Conservation (phyloP, 768 basidiomycete genomes). For the Suillus hirtellus region DNA sequence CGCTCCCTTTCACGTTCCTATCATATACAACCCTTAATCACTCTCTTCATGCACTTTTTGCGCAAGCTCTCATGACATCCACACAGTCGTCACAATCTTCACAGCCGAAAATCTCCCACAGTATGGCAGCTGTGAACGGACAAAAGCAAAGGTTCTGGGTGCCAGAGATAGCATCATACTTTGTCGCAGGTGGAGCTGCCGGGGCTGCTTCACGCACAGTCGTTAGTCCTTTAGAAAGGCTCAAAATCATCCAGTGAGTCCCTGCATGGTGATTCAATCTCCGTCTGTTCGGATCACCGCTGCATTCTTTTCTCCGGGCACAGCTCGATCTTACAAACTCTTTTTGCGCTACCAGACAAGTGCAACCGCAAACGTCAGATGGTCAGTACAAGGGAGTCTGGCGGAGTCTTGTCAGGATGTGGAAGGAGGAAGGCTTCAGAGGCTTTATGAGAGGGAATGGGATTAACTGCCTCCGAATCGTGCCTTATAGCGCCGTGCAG, state of each 20-base stretch:
- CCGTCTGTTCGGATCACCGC: conserved; percentile 1
- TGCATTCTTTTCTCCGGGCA: conserved; percentile 5
- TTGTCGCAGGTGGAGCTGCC: conserved; percentile 55
- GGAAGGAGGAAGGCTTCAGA: conserved; percentile 88
- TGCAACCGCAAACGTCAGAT: conserved; percentile 68
- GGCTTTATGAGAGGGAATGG: conserved; percentile 95
- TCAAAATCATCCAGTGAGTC: conserved; percentile 95
- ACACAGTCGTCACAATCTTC: conserved; percentile 12
- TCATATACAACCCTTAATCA: conserved; percentile 12
- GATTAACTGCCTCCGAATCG: conserved; percentile 89
- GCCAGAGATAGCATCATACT: conserved; percentile 43
- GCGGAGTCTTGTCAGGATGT: conserved; percentile 80
- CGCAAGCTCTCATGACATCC: conserved; percentile 9
- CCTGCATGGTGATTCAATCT: conserved; percentile 1
- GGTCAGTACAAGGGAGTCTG: conserved; percentile 83
- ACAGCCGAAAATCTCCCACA: conserved; percentile 14
- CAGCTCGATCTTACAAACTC: conserved; percentile 7
- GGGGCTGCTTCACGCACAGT: conserved; percentile 83
- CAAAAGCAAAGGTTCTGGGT: conserved; percentile 32
- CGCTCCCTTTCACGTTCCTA: conserved; percentile 10
- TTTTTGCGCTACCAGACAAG: conserved; percentile 59
- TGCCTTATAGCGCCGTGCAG: conserved; percentile 89
- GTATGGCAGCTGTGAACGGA: conserved; percentile 26
- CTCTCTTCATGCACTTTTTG: conserved; percentile 13
- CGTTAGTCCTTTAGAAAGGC: conserved; percentile 86